Evolutionary conservation across 495 filamentous ascomycete genomes (phyloP).

Genomic region (Penicillium lividum): DNA sequence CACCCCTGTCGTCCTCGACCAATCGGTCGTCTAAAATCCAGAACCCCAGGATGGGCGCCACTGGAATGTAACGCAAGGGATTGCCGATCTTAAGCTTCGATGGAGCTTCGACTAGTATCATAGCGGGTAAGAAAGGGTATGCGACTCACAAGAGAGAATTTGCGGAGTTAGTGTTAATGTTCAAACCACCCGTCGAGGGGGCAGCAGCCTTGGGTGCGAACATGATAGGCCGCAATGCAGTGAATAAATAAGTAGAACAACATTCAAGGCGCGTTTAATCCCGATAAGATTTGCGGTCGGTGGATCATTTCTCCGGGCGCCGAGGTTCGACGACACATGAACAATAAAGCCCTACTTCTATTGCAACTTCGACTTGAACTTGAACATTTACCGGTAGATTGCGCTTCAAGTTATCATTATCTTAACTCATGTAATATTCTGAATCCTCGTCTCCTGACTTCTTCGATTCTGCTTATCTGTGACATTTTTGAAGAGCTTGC

Average conservation of each 20-base stretch:
- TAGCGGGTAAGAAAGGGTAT: background rate
- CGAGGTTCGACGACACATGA: conserved; percentile 5
- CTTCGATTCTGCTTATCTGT: background rate
- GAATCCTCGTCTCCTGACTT: background rate
- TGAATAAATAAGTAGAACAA: conserved; percentile 7
- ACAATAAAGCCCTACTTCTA: background rate
- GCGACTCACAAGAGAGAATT: conserved; percentile 69
- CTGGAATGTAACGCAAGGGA: conserved; percentile 11
- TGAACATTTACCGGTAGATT: background rate
- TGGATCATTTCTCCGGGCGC: conserved; percentile 19
- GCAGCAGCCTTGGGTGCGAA: conserved; percentile 64
- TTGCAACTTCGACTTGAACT: background rate
- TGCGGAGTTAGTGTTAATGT: conserved; percentile 75
- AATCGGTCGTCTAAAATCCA: background rate
- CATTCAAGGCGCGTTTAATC: conserved; percentile 6
- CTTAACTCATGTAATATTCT: background rate
- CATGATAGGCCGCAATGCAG: conserved; percentile 31
- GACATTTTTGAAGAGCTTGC: background rate
- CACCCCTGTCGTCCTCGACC: background rate
- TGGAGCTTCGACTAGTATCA: background rate
- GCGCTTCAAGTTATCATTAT: background rate
- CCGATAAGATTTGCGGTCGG: conserved; percentile 31
- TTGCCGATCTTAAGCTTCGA: conserved; percentile 2
- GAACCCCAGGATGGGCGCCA: background rate
- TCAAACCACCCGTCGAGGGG: conserved; percentile 55